These are phyloP conservation scores for Trametes sp. DNA, from an alignment of 1,284 basidiomycete genomes.

Conservation along the genomic window DNA sequence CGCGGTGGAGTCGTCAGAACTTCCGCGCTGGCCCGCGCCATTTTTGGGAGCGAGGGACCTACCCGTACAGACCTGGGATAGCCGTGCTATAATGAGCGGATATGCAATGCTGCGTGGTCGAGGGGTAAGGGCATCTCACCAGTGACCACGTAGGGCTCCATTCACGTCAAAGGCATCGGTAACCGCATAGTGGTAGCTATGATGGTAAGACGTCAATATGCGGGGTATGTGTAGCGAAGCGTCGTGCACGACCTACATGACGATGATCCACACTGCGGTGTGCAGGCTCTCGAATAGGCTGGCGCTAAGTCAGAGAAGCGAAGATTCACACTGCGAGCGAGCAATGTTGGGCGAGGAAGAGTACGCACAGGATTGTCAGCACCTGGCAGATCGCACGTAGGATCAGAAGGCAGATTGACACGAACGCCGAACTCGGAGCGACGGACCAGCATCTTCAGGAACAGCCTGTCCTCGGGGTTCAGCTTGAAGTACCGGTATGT, in stretches of 20 bases:
- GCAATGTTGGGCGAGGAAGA: neutral
- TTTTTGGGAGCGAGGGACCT: neutral
- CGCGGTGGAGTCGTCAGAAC: neutral
- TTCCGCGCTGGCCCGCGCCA: neutral
- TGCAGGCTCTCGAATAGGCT: conserved; percentile 15
- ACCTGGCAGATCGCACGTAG: neutral
- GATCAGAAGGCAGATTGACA: neutral
- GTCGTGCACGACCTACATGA: conserved; percentile 9
- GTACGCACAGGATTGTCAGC: neutral
- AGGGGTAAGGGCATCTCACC: neutral
- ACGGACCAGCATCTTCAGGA: conserved; percentile 1
- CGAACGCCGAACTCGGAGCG: neutral
- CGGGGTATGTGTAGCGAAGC: neutral
- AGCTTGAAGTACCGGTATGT: conserved; percentile 14
- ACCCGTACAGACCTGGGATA: conserved; percentile 2
- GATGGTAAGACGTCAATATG: neutral
- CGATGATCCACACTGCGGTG: conserved; percentile 9
- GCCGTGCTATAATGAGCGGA: neutral
- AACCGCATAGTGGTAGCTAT: conserved; percentile 15
- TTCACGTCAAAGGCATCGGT: conserved; percentile 8
- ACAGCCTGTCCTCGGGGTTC: conserved; percentile 5
- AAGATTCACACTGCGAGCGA: neutral
- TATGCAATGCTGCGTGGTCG: neutral
- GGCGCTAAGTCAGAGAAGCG: neutral
- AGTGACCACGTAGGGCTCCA: neutral